Base-by-base conservation (phyloP, 768 basidiomycete genomes). In the Gloeostereum incarnatum region DNA sequence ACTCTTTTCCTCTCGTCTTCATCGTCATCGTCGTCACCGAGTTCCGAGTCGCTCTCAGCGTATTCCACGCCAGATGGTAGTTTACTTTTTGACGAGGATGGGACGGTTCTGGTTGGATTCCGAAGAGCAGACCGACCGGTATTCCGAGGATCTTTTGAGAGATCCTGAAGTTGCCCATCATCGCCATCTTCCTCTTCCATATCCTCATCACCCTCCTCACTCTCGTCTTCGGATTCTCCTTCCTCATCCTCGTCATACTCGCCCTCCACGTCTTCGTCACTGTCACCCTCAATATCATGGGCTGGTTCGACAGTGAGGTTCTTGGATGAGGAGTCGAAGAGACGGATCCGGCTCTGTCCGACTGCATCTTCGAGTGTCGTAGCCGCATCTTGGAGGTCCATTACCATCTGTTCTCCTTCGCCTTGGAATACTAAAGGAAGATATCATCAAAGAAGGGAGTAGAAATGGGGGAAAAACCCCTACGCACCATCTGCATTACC, bases 351-450 rank as follows among this genome's bases (percentile, higher is more conserved):
- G 49, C 87, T 89, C 40, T 73, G 71, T 13, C 80, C 72, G 21
- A 98, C 80, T 6, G 69, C 74, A 48, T 92, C 91, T 43, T 81
- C 92, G 20, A 99, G 78, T 0, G 93, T 97, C 2, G 66, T 59
- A 20, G 65, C 62, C 14, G 81, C 86, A 45, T 92, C 96, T 57
- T 99, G 96, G 10, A 99, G 68, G 55, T 89, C 86, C 71, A 97
- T 86, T 9, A 99, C 91, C 96, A 99, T 98, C 55, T 81, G 74
- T 54, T 97, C 94, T 11, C 96, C 96, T 58, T 96, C 94, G 6
- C 93, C 94, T 52, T 85, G 85, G 3, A 69, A 69, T 33, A 72
- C 88, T 91, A 46, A 16, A 40, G 23, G 14, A 34, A 17, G 24
- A 32, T 36, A 31, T 32, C 39, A 7, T 40, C 31, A 41, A n/a